These are phyloP conservation scores for Teratosphaeria nubilosa DNA, from an alignment of 2,329 filamentous ascomycete genomes.

Conservation along the genomic window DNA sequence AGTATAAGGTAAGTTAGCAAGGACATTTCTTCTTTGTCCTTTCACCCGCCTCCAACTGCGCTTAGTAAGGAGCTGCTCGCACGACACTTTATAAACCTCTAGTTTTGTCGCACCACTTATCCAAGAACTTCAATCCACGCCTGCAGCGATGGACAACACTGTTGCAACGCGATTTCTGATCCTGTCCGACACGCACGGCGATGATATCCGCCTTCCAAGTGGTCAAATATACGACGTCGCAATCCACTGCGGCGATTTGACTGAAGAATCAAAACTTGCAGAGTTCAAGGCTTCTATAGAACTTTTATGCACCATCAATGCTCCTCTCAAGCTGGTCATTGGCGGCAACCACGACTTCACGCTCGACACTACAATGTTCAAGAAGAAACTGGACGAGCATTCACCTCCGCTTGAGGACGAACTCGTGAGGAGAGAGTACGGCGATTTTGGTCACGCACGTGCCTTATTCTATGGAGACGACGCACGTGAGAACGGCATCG, in stretches of 20 bases:
- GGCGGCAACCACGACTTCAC: slow-evolving; percentile 29
- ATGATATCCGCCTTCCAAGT: slow-evolving; percentile 1
- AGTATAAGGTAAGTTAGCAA: no score
- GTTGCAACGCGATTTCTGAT: slow-evolving; percentile 11
- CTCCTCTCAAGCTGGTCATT: slow-evolving; percentile 29
- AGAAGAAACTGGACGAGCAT: slow-evolving; percentile 23
- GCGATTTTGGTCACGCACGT: slow-evolving; percentile 24
- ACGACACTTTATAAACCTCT: no score
- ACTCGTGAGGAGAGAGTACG: slow-evolving; percentile 29
- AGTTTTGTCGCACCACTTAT: no score
- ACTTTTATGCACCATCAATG: slow-evolving; percentile 19
- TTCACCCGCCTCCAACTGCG: no score
- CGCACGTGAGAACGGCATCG: slow-evolving; percentile 35
- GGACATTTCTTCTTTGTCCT: no score
- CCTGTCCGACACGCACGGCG: slow-evolving; percentile 19
- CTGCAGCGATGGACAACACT: not conserved
- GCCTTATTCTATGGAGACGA: slow-evolving; percentile 14
- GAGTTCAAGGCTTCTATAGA: slow-evolving; percentile 23
- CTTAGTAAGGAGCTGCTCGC: no score
- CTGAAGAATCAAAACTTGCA: slow-evolving; percentile 19
- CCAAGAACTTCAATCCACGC: no score
- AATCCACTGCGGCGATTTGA: slow-evolving; percentile 33
- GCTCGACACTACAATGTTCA: slow-evolving; percentile 26
- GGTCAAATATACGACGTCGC: slow-evolving; percentile 23
- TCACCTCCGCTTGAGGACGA: slow-evolving; percentile 11